These are phyloP conservation scores for Blastomyces emzantsi DNA, from an alignment of 2,329 filamentous ascomycete species.

Conservation along the genomic window DNA sequence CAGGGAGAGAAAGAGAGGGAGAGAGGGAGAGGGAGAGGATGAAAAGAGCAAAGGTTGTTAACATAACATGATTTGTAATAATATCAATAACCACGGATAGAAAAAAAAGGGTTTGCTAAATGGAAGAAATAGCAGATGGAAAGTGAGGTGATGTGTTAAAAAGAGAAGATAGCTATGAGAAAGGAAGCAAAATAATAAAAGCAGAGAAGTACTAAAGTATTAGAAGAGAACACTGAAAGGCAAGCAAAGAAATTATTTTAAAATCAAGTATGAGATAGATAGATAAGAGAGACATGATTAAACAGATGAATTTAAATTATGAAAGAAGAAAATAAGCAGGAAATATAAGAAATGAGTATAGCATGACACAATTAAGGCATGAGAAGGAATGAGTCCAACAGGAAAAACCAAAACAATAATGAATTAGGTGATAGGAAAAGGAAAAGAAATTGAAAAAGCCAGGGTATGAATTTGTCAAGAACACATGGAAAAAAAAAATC, in stretches of 20 bases:
- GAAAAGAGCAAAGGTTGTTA: no score
- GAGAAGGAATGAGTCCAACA: background rate
- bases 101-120: no score
- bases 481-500: background rate
- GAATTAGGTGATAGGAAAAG: background rate
- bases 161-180: no score
- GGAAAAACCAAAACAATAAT: background rate
- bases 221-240: no score
- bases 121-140: no score
- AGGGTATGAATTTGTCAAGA: background rate
- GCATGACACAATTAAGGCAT: no score
- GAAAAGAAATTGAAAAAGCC: background rate
- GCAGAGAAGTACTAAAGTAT: no score
- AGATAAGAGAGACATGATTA: slow-evolving; percentile 15
- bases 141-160: no score
- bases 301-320: slow-evolving; percentile 8
- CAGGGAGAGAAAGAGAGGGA: slow-evolving; percentile 9
- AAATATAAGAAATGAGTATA: background rate
- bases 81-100: no score
- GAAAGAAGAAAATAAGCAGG: slow-evolving; percentile 11
- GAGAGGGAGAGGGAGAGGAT: background rate
- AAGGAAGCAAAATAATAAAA: no score
- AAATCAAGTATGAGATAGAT: slow-evolving; percentile 15
- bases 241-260: slow-evolving; percentile 13
- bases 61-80: no score